These are phyloP conservation scores for Volvox africanus DNA, from an alignment of 139 green algal genomes.

Conservation along the genomic window DNA sequence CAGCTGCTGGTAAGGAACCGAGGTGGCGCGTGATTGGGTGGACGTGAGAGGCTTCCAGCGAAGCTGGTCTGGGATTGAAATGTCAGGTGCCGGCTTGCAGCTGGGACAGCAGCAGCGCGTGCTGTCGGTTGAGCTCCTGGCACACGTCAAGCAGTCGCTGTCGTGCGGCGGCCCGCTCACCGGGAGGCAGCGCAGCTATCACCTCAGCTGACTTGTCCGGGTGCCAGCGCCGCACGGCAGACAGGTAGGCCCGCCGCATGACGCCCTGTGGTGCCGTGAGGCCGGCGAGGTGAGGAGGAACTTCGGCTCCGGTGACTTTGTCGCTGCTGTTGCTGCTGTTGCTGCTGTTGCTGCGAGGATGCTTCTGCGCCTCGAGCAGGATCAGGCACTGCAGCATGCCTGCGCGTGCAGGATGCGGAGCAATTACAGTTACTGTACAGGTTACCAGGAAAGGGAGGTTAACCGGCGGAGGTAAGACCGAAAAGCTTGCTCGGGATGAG, in stretches of 20 bases:
- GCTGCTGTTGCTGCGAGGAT: too few species aligned
- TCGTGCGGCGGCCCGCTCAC: neutral
- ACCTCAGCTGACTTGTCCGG: conserved; percentile 15
- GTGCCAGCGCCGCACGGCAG: conserved; percentile 4
- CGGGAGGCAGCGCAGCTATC: neutral
- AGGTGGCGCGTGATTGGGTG: too few species aligned
- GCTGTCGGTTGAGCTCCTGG: conserved; percentile 14
- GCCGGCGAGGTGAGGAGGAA: neutral
- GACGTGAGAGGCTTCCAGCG: too few species aligned
- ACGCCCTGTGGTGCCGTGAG: neutral
- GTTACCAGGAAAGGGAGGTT: too few species aligned
- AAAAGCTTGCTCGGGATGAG: too few species aligned
- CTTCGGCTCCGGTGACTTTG: too few species aligned
- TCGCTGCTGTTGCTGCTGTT: too few species aligned
- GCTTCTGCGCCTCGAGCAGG: neutral
- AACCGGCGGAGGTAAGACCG: too few species aligned
- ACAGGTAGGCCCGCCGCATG: conserved; percentile 5
- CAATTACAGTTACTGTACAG: too few species aligned
- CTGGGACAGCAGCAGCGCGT: neutral
- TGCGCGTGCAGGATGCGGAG: neutral
- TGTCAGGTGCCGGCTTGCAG: too few species aligned
- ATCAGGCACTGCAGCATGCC: conserved; percentile 18
- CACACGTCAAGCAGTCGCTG: neutral
- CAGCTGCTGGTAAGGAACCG: too few species aligned
- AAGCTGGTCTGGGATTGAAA: too few species aligned